Evolutionary conservation across 78 protist species (phyloP), one percentile per base, ranked within the genome.

Genomic region (Dictyostelium intermedium): DNA sequence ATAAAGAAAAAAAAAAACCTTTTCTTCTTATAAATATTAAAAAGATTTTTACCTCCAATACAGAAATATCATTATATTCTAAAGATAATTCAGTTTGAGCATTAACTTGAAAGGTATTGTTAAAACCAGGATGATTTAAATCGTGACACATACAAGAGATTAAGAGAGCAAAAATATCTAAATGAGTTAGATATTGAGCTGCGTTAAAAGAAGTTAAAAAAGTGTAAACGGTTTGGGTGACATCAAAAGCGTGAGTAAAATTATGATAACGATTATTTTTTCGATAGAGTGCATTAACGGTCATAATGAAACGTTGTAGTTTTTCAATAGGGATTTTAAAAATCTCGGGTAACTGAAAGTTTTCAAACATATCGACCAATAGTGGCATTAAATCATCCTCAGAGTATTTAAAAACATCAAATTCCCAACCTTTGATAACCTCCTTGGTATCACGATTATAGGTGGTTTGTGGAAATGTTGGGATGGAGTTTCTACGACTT

Each of bases 221-320:
- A 13, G 76, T 35, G 76, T 63, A 96, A 39, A 27, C 39, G 0
- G 87, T 92, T 60, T 98, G 99, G 5, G 97, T 85, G 8, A 97
- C 98, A 61, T 98, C 99, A 32, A 98, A 76, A 7, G 98, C 98
- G 85, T 98, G 99, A 14, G 20, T 47, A 76, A 97, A 98, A 87
- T 96, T 98, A 84, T 98, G 99, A 91, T 98, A 98, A 41, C 86
- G 32, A 50, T 41, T 77, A n/a, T 77, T 80, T 34, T 89, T 89
- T 50, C 94, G 82, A 27, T 89, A 89, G 2, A 89, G 53, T 34
- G 87, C 72, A 70, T 89, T 74, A 1, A 89, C 87, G 2, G 94
- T 78, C 94, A 89, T 89, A 41, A 89, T 89, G 39, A 89, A 89
- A 41, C 94, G 72, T 47, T 89, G 94, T 30, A 89, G 72, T 37